Conservation (phyloP, 108 stramenopile genomes). For the Nitzschia sp. region DNA sequence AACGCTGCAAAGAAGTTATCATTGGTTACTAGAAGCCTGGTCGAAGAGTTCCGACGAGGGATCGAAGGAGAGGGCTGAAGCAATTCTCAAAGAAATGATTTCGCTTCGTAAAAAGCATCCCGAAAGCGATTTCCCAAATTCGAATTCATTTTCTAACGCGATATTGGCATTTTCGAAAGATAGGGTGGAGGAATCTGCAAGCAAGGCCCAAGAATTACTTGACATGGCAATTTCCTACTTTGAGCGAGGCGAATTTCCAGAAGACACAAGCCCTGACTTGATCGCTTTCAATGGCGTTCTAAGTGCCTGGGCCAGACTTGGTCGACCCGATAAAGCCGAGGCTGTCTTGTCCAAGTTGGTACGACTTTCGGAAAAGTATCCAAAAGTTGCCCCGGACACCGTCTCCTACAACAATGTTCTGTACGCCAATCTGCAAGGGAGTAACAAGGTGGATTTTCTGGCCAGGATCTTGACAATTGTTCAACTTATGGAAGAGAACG, state of each 20-base stretch:
- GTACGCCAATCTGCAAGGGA: constrained; percentile 39
- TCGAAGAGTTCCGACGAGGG: constrained; percentile 37
- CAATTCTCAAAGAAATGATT: constrained; percentile 31
- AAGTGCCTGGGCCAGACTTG: constrained; percentile 39
- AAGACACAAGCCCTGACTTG: constrained; percentile 29
- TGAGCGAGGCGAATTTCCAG: constrained; percentile 20
- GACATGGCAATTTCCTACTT: constrained; percentile 28
- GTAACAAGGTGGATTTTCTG: constrained; percentile 11
- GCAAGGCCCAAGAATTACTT: constrained; percentile 30
- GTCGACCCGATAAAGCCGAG: constrained; percentile 36
- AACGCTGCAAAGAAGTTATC: constrained; percentile 23
- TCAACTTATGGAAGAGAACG: constrained; percentile 43
- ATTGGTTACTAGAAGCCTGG: constrained; percentile 51
- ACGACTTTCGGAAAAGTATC: constrained; percentile 17
- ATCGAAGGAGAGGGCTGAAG: constrained; percentile 26
- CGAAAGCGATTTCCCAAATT: constrained; percentile 29
- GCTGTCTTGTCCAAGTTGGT: constrained; percentile 29
- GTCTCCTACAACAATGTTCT: constrained; percentile 66
- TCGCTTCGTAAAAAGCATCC: constrained; percentile 16
- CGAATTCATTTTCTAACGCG: constrained; percentile 42
- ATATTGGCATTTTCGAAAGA: constrained; percentile 50
- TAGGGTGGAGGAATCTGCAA: constrained; percentile 9
- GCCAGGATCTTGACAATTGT: constrained; percentile 28
- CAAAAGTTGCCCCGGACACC: constrained; percentile 41
- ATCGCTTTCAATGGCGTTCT: constrained; percentile 59